Evolutionary conservation across 768 basidiomycete genomes (phyloP).

Genomic region (Pholiota microspora): DNA sequence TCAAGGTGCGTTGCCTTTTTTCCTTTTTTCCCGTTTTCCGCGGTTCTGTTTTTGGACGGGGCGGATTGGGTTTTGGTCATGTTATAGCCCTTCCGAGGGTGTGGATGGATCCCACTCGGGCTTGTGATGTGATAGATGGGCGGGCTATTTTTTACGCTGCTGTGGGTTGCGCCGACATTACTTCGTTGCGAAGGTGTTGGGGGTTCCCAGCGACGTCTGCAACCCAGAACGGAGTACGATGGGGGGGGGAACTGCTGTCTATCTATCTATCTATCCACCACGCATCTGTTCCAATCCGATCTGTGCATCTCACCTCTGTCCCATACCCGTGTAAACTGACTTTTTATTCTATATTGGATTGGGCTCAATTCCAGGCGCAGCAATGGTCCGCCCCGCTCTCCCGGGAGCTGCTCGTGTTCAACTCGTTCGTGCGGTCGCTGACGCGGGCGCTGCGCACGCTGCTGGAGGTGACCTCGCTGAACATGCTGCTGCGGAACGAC

Average conservation of each 20-base stretch:
- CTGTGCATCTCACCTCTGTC: background rate
- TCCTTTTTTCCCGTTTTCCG: background rate
- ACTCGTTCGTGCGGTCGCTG: constrained; percentile 92
- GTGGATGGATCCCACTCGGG: background rate
- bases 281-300: too few species aligned
- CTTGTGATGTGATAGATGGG: background rate
- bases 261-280: background rate
- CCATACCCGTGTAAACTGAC: background rate
- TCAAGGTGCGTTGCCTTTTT: constrained; percentile 61
- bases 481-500: constrained; percentile 90
- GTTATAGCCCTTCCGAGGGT: background rate
- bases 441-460: constrained; percentile 88
- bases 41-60: background rate
- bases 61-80: background rate
- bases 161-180: constrained; percentile 9
- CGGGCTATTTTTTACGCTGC: background rate
- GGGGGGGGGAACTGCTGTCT: background rate
- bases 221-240: background rate
- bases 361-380: constrained; percentile 51
- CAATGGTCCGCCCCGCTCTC: constrained; percentile 97
- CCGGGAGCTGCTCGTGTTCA: constrained; percentile 95
- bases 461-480: constrained; percentile 87
- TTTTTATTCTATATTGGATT: background rate
- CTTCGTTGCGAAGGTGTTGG: background rate
- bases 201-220: background rate